phyloP scores from a whole-genome alignment of 2,329 filamentous ascomycete genomes.

The Paraconiothyrium sp. region DNA sequence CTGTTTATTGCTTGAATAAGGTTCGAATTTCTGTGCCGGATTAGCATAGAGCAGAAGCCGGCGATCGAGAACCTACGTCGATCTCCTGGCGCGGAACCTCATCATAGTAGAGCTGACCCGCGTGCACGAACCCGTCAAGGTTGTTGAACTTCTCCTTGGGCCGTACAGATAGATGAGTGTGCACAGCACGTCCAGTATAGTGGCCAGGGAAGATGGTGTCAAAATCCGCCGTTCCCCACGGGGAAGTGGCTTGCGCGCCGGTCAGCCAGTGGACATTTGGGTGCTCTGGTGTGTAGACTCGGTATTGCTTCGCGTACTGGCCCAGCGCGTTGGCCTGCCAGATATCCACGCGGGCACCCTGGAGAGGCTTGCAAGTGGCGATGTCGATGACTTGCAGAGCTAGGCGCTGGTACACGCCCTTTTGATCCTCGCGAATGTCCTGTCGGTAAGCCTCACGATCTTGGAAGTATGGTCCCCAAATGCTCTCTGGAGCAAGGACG shows the following conservation, averaged over 20 bases:
- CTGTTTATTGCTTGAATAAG: constrained; percentile 25
- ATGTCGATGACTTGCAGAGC: constrained; percentile 62
- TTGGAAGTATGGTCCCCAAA: constrained; percentile 46
- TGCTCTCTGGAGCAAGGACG: constrained; percentile 29
- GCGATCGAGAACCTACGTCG: constrained; percentile 41
- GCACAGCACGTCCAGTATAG: constrained; percentile 26
- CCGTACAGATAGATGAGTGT: constrained; percentile 43
- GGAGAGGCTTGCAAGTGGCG: constrained; percentile 58
- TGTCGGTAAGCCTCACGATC: constrained; percentile 58
- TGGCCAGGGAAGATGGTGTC: constrained; percentile 58
- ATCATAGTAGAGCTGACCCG: constrained; percentile 50
- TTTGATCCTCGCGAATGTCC: constrained; percentile 57
- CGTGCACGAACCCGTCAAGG: constrained; percentile 34
- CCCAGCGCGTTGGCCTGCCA: constrained; percentile 55
- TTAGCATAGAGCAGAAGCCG: background rate
- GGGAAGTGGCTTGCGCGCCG: constrained; percentile 55
- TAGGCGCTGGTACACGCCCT: constrained; percentile 57
- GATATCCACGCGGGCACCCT: constrained; percentile 58
- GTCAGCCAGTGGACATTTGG: constrained; percentile 42
- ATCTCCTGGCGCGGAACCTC: constrained; percentile 40
- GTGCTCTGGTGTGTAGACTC: background rate
- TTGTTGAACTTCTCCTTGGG: constrained; percentile 5
- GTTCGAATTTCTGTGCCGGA: background rate
- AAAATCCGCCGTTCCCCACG: constrained; percentile 58
- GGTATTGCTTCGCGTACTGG: constrained; percentile 14